Conservation (phyloP, 139 green algal species). For the Coelastrella sp. region DNA sequence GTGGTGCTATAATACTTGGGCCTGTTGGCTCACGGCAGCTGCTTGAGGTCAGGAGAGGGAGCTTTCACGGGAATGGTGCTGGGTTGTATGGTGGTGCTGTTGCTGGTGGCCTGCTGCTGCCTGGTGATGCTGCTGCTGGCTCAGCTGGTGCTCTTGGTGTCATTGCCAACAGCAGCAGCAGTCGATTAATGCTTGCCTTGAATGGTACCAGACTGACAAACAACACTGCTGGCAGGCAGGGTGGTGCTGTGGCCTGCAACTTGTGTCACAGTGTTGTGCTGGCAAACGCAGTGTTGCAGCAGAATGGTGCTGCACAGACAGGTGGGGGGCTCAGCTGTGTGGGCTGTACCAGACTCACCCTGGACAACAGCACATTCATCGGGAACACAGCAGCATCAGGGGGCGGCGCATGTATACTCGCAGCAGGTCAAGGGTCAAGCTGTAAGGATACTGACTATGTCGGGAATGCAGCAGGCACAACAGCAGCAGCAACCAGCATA, state of each 20-base stretch:
- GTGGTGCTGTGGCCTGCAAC: slow-evolving; percentile 15
- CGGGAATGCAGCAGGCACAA: not conserved
- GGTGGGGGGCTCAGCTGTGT: slow-evolving; percentile 29
- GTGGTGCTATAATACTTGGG: slow-evolving; percentile 1
- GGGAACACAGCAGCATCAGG: slow-evolving; percentile 24
- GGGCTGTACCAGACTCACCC: not conserved
- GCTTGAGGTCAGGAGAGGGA: not conserved
- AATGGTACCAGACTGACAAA: not conserved
- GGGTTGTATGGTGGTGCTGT: slow-evolving; percentile 13
- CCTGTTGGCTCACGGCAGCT: not conserved
- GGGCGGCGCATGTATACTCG: slow-evolving; percentile 7
- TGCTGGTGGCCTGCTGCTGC: slow-evolving; percentile 29
- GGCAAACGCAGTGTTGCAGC: not conserved
- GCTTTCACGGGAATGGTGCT: not conserved
- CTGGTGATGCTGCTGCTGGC: slow-evolving; percentile 20
- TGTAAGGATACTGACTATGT: not conserved
- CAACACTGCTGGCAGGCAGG: slow-evolving; percentile 32
- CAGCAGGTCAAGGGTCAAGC: not conserved
- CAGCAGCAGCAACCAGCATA: not conserved
- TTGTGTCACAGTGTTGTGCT: not conserved
- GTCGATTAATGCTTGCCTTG: not conserved
- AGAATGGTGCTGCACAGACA: slow-evolving; percentile 9
- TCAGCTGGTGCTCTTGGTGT: not conserved
- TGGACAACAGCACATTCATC: not conserved
- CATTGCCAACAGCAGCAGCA: not conserved